phyloP scores from a whole-genome alignment of 148 eudicot species.

The Camellia lanceoleosa region DNA sequence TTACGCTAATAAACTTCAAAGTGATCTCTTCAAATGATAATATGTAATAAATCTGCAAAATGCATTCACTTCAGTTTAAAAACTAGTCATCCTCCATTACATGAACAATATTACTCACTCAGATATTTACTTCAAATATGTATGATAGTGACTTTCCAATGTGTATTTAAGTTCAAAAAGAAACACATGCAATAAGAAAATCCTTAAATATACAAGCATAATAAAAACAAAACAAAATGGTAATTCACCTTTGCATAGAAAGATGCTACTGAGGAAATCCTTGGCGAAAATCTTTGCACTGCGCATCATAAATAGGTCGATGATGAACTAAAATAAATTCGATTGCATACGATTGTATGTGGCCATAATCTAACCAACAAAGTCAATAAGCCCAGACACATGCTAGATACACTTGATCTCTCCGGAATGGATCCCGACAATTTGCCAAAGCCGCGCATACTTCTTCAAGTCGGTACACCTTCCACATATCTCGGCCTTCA shows the following conservation, averaged over 20 bases:
- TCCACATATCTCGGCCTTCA: too few relatives aligned
- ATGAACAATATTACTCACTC: not conserved
- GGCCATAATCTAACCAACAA: not conserved
- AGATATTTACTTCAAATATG: not conserved
- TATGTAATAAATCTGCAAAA: conserved; percentile 79
- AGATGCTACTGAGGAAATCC: conserved; percentile 90
- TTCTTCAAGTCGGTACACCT: too few relatives aligned
- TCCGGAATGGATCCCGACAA: too few relatives aligned
- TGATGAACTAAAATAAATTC: conserved; percentile 17
- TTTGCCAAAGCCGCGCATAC: too few relatives aligned
- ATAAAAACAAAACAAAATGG: conserved; percentile 1
- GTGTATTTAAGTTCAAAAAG: not conserved
- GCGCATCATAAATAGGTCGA: conserved; percentile 33
- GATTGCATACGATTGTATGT: not conserved
- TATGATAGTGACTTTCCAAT: not conserved
- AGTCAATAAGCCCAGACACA: not conserved
- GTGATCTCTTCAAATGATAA: conserved; percentile 96
- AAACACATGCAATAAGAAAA: not conserved
- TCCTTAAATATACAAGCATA: not conserved
- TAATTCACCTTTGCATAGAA: conserved; percentile 77
- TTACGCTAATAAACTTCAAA: conserved; percentile 85
- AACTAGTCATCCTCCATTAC: not conserved
- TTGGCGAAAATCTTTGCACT: conserved; percentile 88
- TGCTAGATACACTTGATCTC: too few relatives aligned
- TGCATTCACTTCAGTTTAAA: conserved; percentile 9